phyloP scores from a whole-genome alignment of 2,329 filamentous ascomycete genomes.

The Monascus ruber region DNA sequence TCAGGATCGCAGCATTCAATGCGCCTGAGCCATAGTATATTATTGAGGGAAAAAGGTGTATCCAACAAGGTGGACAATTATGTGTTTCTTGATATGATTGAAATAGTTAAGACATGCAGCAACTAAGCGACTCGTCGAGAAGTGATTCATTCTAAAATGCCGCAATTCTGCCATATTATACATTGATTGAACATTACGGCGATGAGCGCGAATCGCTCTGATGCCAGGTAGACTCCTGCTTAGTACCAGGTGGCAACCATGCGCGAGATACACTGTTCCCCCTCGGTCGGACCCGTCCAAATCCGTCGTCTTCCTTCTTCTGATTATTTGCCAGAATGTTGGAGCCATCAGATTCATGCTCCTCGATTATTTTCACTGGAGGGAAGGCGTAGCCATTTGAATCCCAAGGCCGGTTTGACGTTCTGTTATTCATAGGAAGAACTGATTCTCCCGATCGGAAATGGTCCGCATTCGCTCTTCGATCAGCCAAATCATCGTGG shows the following conservation, averaged over 20 bases:
- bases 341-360: conserved; percentile 8
- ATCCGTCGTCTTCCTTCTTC: conserved; percentile 37
- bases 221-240: conserved; percentile 75
- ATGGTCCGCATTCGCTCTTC: conserved; percentile 54
- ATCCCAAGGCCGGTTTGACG: conserved; percentile 25
- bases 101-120: neutral
- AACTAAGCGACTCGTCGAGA: too few relatives aligned
- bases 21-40: too few relatives aligned
- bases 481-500: conserved; percentile 77
- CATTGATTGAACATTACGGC: conserved; percentile 5
- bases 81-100: neutral
- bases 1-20: too few relatives aligned
- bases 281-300: conserved; percentile 30
- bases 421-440: conserved; percentile 49
- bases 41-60: too few relatives aligned
- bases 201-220: conserved; percentile 30
- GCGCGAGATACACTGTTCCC: conserved; percentile 28
- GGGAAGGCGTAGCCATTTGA: conserved; percentile 28
- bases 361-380: conserved; percentile 10
- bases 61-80: too few relatives aligned
- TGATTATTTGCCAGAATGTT: conserved; percentile 12
- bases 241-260: conserved; percentile 70
- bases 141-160: conserved; percentile 1
- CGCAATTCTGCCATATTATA: conserved; percentile 8
- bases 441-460: conserved; percentile 53